Base-by-base conservation (phyloP, 176 grass and related monocot species). In the Cenchrus purpureus region DNA sequence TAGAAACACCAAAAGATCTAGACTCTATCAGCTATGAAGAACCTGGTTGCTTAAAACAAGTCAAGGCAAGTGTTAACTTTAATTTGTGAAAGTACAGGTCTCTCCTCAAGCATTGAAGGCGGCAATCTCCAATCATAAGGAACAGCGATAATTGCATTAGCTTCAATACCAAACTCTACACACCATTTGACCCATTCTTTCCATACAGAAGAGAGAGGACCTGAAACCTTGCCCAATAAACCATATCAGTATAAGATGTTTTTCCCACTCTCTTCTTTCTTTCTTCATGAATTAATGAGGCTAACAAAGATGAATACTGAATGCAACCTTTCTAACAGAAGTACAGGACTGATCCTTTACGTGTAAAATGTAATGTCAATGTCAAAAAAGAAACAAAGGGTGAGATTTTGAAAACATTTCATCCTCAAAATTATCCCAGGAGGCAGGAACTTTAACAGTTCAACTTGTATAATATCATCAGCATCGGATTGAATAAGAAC, bases 161-260 rank as follows among this genome's bases (percentile, higher is more conserved):
- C 85, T 87, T 98, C 95, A 82, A 98, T 98, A 61, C 95, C 95
- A 92, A 98, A 98, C 17, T 98, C 93, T 55, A 98, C 90, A 89
- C 93, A 98, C 93, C 95, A 98, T 93, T 91, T 98, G 65, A 98
- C 87, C 93, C 95, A 98, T 90, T 94, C 93, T 92, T 98, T 98
- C 95, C 95, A 98, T 73, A 98, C 88, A 79, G 93, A 98, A 86
- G 95, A 95, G 68, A 98, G 89, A 89, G 91, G 93, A 91, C 95
- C 95, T 95, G 78, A 80, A 89, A 90, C 56, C 60, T 89, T 86
- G 84, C 55, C 58, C 63, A 69, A 87, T 71, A 84, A 80, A 85
- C 55, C 16, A 40, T 50, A 82, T 87, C 74, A 90, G 71, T n/a
- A 64, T 71, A 73, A 79, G 6, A 25, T 62, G 28, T 65, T 77